These are phyloP conservation scores for Colletotrichum ledebouriae DNA, from an alignment of 2,329 filamentous ascomycete species.

Conservation along the genomic window DNA sequence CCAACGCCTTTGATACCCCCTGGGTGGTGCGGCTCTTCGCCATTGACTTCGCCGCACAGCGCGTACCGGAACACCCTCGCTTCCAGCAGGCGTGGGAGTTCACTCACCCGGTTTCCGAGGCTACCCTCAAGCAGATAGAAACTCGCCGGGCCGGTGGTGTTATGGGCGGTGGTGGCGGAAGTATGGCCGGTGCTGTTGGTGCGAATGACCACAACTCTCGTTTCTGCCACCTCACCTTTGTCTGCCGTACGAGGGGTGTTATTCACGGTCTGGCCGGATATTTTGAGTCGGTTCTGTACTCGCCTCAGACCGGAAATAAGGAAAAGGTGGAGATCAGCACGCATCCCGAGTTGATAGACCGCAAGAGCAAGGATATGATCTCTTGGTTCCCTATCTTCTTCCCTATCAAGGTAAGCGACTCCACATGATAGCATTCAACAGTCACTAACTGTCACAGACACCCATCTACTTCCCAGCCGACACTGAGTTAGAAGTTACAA, in stretches of 20 bases:
- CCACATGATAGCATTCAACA: neutral
- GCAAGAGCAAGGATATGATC: slow-evolving; percentile 97
- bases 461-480: slow-evolving; percentile 89
- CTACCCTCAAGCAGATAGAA: slow-evolving; percentile 67
- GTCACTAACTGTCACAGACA: slow-evolving; percentile 64
- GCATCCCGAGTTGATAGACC: slow-evolving; percentile 90
- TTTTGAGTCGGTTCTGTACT: slow-evolving; percentile 96
- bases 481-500: slow-evolving; percentile 88
- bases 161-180: slow-evolving; percentile 76
- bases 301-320: slow-evolving; percentile 58
- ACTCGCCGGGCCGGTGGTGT: slow-evolving; percentile 73
- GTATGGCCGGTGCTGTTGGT: slow-evolving; percentile 80
- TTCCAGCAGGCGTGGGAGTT: slow-evolving; percentile 88
- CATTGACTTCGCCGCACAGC: slow-evolving; percentile 81
- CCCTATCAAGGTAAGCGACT: slow-evolving; percentile 81
- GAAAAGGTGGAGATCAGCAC: slow-evolving; percentile 87
- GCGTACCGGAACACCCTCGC: slow-evolving; percentile 67
- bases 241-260: slow-evolving; percentile 81
- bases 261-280: slow-evolving; percentile 94
- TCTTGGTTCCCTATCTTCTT: slow-evolving; percentile 99
- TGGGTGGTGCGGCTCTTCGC: slow-evolving; percentile 95
- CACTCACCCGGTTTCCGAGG: slow-evolving; percentile 76
- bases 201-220: slow-evolving; percentile 93
- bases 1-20: slow-evolving; percentile 86
- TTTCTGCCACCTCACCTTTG: slow-evolving; percentile 83